These are phyloP conservation scores for Prunus dulcis DNA, from an alignment of 306 rosid genomes.

Conservation along the genomic window DNA sequence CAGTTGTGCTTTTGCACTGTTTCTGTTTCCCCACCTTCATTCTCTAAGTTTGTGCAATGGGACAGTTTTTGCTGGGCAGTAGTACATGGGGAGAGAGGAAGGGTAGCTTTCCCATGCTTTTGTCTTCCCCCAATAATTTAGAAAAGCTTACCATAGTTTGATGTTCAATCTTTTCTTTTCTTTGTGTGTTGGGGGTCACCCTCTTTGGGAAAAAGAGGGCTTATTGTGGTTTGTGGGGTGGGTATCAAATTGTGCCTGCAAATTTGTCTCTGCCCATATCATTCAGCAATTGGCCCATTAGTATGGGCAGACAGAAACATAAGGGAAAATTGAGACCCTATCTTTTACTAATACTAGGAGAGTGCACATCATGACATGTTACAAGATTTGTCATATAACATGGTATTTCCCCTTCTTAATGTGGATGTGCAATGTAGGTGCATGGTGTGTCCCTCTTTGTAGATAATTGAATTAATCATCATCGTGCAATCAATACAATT, in stretches of 20 bases:
- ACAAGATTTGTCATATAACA: not conserved
- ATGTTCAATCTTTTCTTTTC: slow-evolving; percentile 40
- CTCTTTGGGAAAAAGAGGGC: slow-evolving; percentile 33
- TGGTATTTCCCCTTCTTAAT: not conserved
- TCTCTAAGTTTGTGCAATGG: slow-evolving; percentile 42
- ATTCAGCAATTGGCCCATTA: slow-evolving; percentile 16
- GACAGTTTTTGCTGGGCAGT: slow-evolving; percentile 43
- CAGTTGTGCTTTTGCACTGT: slow-evolving; percentile 17
- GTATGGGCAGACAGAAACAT: slow-evolving; percentile 20
- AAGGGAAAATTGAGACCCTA: slow-evolving; percentile 19
- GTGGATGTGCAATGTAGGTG: not conserved
- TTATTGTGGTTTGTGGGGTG: slow-evolving; percentile 27
- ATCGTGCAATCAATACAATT: not conserved
- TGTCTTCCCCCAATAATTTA: slow-evolving; percentile 54
- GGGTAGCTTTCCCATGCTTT: slow-evolving; percentile 52
- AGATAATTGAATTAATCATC: not conserved
- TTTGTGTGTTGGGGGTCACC: slow-evolving; percentile 29
- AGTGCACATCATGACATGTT: not conserved
- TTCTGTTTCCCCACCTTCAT: slow-evolving; percentile 33
- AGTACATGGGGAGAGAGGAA: slow-evolving; percentile 32
- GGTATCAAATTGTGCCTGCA: slow-evolving; percentile 47
- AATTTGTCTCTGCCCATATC: slow-evolving; percentile 24
- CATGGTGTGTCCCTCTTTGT: no score
- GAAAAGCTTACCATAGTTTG: slow-evolving; percentile 40
- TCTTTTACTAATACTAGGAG: not conserved